Evolutionary conservation across 495 filamentous ascomycete genomes (phyloP), one percentile per base, ranked within the genome.

Genomic region (Hyaloscypha bicolor): DNA sequence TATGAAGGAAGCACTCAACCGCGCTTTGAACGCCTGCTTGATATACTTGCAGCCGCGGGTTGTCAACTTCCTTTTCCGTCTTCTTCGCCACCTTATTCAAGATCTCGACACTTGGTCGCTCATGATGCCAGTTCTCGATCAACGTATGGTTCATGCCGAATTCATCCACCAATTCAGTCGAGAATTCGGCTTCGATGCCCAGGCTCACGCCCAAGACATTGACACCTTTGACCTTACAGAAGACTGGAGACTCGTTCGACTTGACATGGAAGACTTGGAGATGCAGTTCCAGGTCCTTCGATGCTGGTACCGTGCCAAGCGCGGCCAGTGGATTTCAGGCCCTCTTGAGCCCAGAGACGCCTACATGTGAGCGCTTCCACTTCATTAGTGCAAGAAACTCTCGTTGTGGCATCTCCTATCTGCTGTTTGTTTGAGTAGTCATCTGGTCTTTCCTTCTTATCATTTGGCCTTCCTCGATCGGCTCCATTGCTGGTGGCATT

Each of bases 81-180:
- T 69, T 9, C 22, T 69, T n/a, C 67, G 35, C 11, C 16, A 55
- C 58, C 14, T 65, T 19, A 53, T 69, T 29, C 25, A 55, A 5
- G 32, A 65, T 30, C 6, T 19, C 2, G 55, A 64, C 6, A 21
- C 11, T 30, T 64, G 60, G 11, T 35, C n/a, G 11, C 12, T 42
- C 32, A 33, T 21, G 29, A 32, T 37, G 30, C 32, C 56, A 35
- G 42, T 48, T 48, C 42, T 48, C 42, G 42, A 25, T 37, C 29
- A 60, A 33, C n/a, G 22, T 21, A 52, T 14, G 6, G 35, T 69
- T 32, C 25, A 25, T 12, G 11, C 11, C 21, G 67, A 69, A 22
- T 69, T 69, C 62, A 55, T 29, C 4, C 31, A 64, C 16, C 67
- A 69, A 56, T 69, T 69, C 32, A 19, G 14, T 3, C 42, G 37